Percentiles rank a stretch among this genome's conserved stretches.
Evolutionary conservation across 164 flowering plant species (phyloP).

Genomic region (Tinospora cordifolia): DNA sequence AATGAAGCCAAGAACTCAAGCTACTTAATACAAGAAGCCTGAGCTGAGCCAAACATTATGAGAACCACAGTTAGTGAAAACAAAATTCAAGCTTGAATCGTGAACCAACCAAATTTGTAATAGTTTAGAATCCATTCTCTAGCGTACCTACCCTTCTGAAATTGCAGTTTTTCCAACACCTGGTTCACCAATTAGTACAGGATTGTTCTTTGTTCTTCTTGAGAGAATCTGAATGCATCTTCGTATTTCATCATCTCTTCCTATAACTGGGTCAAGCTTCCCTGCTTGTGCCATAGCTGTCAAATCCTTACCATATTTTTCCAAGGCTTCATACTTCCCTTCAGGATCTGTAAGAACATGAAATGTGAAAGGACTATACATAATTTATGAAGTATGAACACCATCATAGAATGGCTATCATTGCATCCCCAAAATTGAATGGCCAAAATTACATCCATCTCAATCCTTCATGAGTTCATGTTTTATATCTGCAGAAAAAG

Average conservation of each 20-base stretch:
- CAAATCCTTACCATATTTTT: constrained; percentile 92
- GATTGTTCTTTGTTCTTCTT: constrained; percentile 96
- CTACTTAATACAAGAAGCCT: neutral
- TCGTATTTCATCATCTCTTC: constrained; percentile 95
- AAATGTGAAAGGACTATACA: neutral
- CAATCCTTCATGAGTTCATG: too few relatives aligned
- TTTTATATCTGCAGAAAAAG: too few relatives aligned
- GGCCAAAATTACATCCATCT: too few relatives aligned
- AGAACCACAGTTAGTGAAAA: neutral
- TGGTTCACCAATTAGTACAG: constrained; percentile 98
- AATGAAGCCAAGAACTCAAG: neutral
- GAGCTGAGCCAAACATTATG: too few relatives aligned
- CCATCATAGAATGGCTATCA: neutral
- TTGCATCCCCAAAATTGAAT: too few relatives aligned
- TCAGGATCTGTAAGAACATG: constrained; percentile 63
- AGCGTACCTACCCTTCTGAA: constrained; percentile 73
- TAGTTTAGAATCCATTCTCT: too few relatives aligned
- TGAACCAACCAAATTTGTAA: neutral
- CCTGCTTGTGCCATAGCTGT: constrained; percentile 94
- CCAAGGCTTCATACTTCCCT: constrained; percentile 88
- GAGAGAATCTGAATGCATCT: constrained; percentile 96
- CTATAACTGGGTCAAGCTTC: constrained; percentile 94
- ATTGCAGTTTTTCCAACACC: constrained; percentile 99
- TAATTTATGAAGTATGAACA: neutral
- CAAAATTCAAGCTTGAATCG: neutral